These are phyloP conservation scores for Colletotrichum karsti DNA, from an alignment of 2,329 filamentous ascomycete species.

Conservation along the genomic window DNA sequence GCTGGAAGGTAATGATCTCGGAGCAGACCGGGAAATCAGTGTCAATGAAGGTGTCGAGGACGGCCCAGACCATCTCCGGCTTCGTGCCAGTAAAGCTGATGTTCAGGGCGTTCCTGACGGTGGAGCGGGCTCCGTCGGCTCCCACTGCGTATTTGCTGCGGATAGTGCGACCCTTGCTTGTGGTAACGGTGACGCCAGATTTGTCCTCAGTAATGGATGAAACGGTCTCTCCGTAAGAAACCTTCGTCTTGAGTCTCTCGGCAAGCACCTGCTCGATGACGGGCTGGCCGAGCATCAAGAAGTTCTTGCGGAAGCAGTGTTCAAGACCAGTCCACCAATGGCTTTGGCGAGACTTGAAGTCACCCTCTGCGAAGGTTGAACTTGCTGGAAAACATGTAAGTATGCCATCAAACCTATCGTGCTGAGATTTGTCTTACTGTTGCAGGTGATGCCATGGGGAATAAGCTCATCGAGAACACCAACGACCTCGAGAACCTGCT, in stretches of 20 bases:
- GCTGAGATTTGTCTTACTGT: conserved; percentile 46
- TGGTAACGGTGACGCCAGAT: conserved; percentile 35
- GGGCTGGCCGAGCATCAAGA: conserved; percentile 59
- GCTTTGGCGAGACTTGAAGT: conserved; percentile 56
- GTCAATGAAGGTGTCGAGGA: conserved; percentile 57
- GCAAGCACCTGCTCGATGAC: conserved; percentile 51
- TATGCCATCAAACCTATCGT: too few relatives aligned
- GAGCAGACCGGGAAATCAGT: conserved; percentile 54
- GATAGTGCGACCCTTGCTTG: conserved; percentile 40
- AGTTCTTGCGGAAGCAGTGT: conserved; percentile 54
- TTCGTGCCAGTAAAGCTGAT: conserved; percentile 55
- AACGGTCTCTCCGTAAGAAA: conserved; percentile 49
- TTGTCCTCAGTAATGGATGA: conserved; percentile 37
- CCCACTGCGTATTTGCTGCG: conserved; percentile 54
- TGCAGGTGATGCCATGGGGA: conserved; percentile 54
- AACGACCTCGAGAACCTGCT: conserved; percentile 56
- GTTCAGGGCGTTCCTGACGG: conserved; percentile 48
- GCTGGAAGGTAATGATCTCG: conserved; percentile 57
- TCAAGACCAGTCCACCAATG: conserved; percentile 57
- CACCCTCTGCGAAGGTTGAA: conserved; percentile 54
- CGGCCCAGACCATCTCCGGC: conserved; percentile 59
- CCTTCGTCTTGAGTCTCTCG: conserved; percentile 38
- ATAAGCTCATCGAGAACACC: conserved; percentile 52
- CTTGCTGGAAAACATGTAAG: conserved; percentile 44
- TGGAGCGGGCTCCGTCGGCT: conserved; percentile 61